phyloP scores from a whole-genome alignment of 345 rosid genomes.

The Bruguiera parviflora region DNA sequence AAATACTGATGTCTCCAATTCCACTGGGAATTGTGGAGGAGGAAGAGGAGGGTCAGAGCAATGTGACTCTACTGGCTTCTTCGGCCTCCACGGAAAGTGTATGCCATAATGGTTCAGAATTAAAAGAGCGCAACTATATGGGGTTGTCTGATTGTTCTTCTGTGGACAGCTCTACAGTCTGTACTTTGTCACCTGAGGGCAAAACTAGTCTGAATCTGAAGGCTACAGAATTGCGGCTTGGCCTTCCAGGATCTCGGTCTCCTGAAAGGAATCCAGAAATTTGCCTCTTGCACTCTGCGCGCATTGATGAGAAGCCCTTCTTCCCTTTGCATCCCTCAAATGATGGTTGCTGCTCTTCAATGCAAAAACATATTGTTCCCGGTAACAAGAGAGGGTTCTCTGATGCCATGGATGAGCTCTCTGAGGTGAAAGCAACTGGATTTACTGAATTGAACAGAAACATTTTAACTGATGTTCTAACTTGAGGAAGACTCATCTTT shows the following conservation, averaged over 20 bases:
- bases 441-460: slow-evolving; percentile 5
- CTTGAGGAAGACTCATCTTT: slow-evolving; percentile 11
- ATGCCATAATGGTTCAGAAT: slow-evolving; percentile 19
- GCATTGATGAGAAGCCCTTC: slow-evolving; percentile 31
- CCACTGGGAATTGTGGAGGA: slow-evolving; percentile 28
- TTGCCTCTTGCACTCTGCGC: slow-evolving; percentile 14
- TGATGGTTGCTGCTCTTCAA: slow-evolving; percentile 18
- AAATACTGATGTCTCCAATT: slow-evolving; percentile 22
- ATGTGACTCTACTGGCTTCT: slow-evolving; percentile 28
- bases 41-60: slow-evolving; percentile 21
- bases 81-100: slow-evolving; percentile 27
- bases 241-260: slow-evolving; percentile 32
- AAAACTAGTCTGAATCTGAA: slow-evolving; percentile 25
- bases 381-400: slow-evolving; percentile 47
- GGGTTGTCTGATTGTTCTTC: slow-evolving; percentile 35
- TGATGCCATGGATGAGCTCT: slow-evolving; percentile 50
- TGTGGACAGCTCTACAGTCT: slow-evolving; percentile 22
- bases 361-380: slow-evolving; percentile 25
- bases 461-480: slow-evolving; percentile 13
- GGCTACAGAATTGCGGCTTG: slow-evolving; percentile 36
- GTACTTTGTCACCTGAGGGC: slow-evolving; percentile 9
- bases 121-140: slow-evolving; percentile 34
- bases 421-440: slow-evolving; percentile 39
- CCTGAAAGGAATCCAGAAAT: slow-evolving; percentile 29
- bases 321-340: slow-evolving; percentile 30